Base-by-base conservation (phyloP, 129 eudicot species). In the Ambrosia trifida region DNA sequence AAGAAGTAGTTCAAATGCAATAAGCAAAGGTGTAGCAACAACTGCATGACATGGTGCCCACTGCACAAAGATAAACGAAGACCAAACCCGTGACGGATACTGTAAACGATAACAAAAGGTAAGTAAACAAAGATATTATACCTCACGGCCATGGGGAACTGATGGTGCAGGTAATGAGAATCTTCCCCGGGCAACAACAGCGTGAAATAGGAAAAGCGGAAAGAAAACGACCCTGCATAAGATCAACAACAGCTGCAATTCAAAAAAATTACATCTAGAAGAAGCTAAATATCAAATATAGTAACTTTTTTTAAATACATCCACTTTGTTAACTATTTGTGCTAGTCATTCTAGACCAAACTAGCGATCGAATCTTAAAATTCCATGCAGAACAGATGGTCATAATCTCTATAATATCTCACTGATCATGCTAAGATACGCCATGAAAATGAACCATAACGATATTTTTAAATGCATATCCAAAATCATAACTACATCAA, bases 11-110 rank as follows among this genome's bases (percentile, higher is more conserved):
- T 91, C 97, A 61, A 91, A 91, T 59, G 97, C 94, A 74, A 91
- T 73, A 68, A 91, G 86, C 87, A 91, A 84, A 33, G 97, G 97
- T 45, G 86, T 83, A 46, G 97, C 96, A 79, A 88, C 96, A 69
- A 91, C 84, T 50, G 97, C 85, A 84, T 91, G 97, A 71, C 97
- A 91, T 33, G 97, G 97, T 54, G 97, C 96, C 97, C 97, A 91
- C 97, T 91, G 83, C 72, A 51, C 65, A 63, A 70, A 70, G 52
- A 66, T 17, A 56, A 49, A 45, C 41, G 30, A 60, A 36, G 50
- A 17, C 51, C 11, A 7, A 31, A 30, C 30, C 11, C 54, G 52
- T 61, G 64, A 65, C 32, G 68, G 56, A 61, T 33, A 68, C 17
- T 24, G 33, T 14, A 43, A 46, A 49, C 18, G 14, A 51, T 41